Base-by-base conservation (phyloP, 495 filamentous ascomycete genomes). In the Penicillium paxilli region DNA sequence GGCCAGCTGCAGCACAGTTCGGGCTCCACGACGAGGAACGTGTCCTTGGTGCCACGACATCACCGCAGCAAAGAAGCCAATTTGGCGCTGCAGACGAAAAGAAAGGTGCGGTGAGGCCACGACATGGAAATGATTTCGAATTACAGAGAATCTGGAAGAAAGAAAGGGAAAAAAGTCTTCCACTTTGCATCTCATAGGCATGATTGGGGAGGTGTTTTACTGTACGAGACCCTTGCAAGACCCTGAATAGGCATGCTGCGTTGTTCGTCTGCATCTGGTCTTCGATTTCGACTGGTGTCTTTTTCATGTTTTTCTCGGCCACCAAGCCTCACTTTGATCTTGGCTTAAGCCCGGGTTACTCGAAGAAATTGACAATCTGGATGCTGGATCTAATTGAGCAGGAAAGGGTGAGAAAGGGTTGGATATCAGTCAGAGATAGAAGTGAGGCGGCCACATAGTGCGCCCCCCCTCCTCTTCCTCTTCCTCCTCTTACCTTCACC, bases 41-140 rank as follows among this genome's bases (percentile, higher is more conserved):
- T 41, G 38, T 63, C 59, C 71, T 32, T 74, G 69, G 71, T 67
- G 71, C 71, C 71, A 74, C 70, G 70, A 70, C 68, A 74, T 64
- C 64, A 64, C 52, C 59, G 62, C 63, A 61, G 56, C 51, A 53
- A n/a, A 60, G 55, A 42, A 60, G 49, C 66, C 65, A 64, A 61
- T 54, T 60, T 63, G 52, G 57, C 54, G 54, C 59, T 58, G 64
- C 54, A 52, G 47, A 26, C n/a, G n/a, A 20, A 59, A 48, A 53
- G 25, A 50, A 49, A 47, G 30, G 28, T 52, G 51, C 52, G 46
- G 62, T 59, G 55, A 60, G 25, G 47, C 19, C 32, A 50, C 11
- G n/a, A 16, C 9, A 19, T 38, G 16, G 4, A 38, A n/a, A n/a
- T n/a, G n/a, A n/a, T n/a, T n/a, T n/a, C 17, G 35, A 17, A n/a